Base-by-base conservation (phyloP, 139 green algal genomes). In the Chlorella sp. region DNA sequence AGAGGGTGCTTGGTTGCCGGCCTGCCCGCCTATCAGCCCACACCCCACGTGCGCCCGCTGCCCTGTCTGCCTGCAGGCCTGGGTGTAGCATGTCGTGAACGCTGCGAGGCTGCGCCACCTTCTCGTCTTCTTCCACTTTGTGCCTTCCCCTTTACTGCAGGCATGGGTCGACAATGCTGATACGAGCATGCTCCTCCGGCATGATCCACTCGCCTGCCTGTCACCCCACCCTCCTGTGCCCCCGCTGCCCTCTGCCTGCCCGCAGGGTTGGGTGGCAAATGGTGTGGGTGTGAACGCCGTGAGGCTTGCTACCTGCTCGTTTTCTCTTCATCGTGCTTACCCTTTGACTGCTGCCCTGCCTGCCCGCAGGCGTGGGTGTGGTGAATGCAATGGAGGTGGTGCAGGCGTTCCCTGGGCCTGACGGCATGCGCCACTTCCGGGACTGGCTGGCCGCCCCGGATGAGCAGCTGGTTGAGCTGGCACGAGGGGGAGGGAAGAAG, bases 331-430 rank as follows among this genome's bases (percentile, higher is more conserved):
- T 57, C 7, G 48, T 57, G 48, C 9, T 9, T 57, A 16, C 73
- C 36, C 53, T 4, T 60, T 30, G n/a, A n/a, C n/a, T n/a, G n/a
- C n/a, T n/a, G n/a, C n/a, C n/a, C n/a, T n/a, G n/a, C n/a, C 73
- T n/a, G 21, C 75, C 36, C 66, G 76, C 88, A 48, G 96, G 96
- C 81, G 93, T 98, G 24, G 96, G 98, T n/a, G 95, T 99, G 42
- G 98, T 99, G 37, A 99, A 99, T 90, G 98, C 98, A 26, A 89
- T 99, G 87, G 97, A 99, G 94, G 93, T 98, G 64, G 92, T 99
- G 48, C 92, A 93, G 11, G 95, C 96, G 12, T 99, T 98, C 85
- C 89, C 88, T 0, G 95, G 94, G 0, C 48, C 90, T 12, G 73
- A 92, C 4, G 93, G 93, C 57, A 92, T 98, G 77, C 19, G 77